phyloP scores from a whole-genome alignment of 208 protist species.

The Leishmania aethiopica region DNA sequence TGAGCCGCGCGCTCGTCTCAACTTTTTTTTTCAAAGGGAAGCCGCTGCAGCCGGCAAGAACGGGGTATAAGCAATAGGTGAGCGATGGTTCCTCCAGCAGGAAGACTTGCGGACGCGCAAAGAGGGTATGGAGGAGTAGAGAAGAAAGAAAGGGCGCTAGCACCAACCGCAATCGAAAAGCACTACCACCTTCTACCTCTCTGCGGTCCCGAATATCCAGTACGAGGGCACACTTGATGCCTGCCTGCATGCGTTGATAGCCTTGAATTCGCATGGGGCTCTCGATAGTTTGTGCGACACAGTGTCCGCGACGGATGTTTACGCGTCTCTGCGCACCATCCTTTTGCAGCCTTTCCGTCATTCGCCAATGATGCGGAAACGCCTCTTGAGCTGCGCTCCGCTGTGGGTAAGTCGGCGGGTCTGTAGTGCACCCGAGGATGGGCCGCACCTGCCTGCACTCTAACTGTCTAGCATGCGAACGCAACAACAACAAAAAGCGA shows the following conservation, averaged over 20 bases:
- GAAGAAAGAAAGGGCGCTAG: not conserved
- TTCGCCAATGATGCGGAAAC: not conserved
- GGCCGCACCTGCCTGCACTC: not conserved
- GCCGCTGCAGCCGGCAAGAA: not conserved
- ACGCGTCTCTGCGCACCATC: no score
- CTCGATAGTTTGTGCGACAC: not conserved
- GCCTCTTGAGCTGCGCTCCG: not conserved
- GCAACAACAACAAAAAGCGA: slow-evolving; percentile 9
- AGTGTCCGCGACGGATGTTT: not conserved
- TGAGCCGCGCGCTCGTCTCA: not conserved
- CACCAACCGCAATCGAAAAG: not conserved
- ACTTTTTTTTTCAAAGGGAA: not conserved
- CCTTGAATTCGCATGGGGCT: not conserved
- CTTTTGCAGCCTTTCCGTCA: not conserved
- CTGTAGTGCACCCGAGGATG: not conserved
- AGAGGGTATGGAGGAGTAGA: not conserved
- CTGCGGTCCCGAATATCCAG: not conserved
- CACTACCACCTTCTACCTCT: not conserved
- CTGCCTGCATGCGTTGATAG: not conserved
- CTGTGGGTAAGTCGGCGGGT: not conserved
- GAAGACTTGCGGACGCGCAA: not conserved
- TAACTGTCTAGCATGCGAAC: not conserved
- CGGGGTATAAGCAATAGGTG: not conserved
- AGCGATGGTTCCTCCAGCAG: not conserved
- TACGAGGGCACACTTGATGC: not conserved